These are phyloP conservation scores for Ustilago lituana DNA, from an alignment of 1,284 basidiomycete species.

Conservation along the genomic window DNA sequence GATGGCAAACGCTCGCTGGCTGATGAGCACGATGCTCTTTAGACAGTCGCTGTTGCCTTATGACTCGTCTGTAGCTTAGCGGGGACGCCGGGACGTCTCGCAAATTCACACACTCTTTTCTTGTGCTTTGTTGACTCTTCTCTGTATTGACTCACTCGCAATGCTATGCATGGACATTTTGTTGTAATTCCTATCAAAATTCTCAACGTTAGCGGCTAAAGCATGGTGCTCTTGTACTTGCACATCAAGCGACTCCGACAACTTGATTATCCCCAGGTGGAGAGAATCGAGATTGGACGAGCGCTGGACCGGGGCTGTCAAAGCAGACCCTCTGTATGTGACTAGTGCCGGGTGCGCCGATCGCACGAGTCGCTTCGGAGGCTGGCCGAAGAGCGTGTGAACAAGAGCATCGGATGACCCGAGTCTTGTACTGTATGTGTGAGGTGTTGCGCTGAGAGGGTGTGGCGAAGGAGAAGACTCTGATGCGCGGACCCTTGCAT, in stretches of 20 bases:
- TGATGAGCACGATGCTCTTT: constrained; percentile 34
- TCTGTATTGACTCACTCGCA: constrained; percentile 9
- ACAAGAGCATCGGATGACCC: too few species aligned
- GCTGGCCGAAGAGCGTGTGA: too few species aligned
- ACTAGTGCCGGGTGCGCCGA: neutral
- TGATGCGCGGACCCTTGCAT: constrained; percentile 26
- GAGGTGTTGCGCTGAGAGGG: neutral
- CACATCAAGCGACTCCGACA: too few species aligned
- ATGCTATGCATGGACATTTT: constrained; percentile 36
- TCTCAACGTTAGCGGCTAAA: too few species aligned
- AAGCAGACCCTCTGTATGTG: too few species aligned
- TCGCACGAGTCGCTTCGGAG: neutral
- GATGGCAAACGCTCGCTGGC: constrained; percentile 5
- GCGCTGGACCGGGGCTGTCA: too few species aligned
- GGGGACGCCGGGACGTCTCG: too few species aligned
- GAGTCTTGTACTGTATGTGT: neutral
- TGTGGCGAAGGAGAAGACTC: constrained; percentile 1
- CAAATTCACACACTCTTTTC: too few species aligned
- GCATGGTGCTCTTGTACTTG: too few species aligned
- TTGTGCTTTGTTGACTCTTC: neutral
- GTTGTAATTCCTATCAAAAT: neutral
- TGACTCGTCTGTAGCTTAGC: too few species aligned
- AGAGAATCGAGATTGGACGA: neutral
- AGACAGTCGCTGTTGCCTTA: neutral
- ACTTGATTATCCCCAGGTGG: too few species aligned